Conservation (phyloP, 345 rosid genomes). For the Citrus trifoliata region DNA sequence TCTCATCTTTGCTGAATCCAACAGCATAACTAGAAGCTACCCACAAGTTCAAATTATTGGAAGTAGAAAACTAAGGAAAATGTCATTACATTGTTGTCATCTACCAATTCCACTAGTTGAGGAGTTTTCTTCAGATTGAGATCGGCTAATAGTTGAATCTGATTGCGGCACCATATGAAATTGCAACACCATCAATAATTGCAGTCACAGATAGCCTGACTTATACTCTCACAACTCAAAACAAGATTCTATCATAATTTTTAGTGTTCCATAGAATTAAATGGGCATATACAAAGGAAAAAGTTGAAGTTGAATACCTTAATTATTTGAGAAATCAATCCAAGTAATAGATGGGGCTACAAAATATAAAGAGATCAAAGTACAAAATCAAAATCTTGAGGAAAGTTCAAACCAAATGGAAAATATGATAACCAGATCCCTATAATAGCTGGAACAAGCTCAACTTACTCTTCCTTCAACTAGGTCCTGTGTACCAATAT, state of each 20-base stretch:
- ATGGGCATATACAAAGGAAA: neutral
- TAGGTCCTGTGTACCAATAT: slow-evolving; percentile 92
- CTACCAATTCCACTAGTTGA: slow-evolving; percentile 83
- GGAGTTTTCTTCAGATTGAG: slow-evolving; percentile 96
- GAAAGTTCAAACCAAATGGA: slow-evolving; percentile 12
- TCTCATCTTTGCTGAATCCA: neutral
- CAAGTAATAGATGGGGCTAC: slow-evolving; percentile 95
- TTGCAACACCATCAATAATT: slow-evolving; percentile 14
- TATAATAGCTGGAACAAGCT: neutral
- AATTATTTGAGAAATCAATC: slow-evolving; percentile 91
- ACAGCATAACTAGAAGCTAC: neutral
- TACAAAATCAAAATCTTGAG: slow-evolving; percentile 16
- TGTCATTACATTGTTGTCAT: slow-evolving; percentile 61
- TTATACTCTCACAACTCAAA: neutral
- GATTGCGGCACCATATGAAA: slow-evolving; percentile 24
- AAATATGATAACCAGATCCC: neutral
- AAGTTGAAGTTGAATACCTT: slow-evolving; percentile 54
- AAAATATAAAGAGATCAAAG: slow-evolving; percentile 11
- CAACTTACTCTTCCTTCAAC: slow-evolving; percentile 89
- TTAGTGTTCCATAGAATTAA: neutral
- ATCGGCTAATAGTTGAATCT: slow-evolving; percentile 95
- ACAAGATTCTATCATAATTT: neutral
- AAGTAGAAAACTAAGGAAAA: neutral
- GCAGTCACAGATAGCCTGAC: neutral
- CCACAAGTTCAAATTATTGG: neutral